Conservation (phyloP, 352 stramenopile genomes). For the Pythium coloratum region DNA sequence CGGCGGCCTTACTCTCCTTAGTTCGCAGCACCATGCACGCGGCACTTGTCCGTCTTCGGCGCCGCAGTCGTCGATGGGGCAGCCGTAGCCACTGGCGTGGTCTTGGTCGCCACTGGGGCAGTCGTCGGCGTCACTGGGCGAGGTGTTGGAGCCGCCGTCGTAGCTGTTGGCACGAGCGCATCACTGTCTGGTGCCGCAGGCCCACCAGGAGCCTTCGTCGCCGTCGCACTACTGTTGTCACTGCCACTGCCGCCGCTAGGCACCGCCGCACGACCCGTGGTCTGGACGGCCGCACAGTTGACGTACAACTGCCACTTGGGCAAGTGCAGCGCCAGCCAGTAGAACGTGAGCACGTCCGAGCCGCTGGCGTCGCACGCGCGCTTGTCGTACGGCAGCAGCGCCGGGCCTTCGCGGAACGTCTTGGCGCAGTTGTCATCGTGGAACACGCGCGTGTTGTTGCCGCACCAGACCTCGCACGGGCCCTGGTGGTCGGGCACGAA, state of each 20-base stretch:
- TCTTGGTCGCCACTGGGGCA: background rate
- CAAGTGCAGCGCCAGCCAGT: slow-evolving; percentile 41
- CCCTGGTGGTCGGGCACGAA: slow-evolving; percentile 31
- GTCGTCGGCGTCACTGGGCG: background rate
- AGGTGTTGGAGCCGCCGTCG: background rate
- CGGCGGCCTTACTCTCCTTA: background rate
- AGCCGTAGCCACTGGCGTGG: background rate
- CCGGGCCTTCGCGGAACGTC: slow-evolving; percentile 19
- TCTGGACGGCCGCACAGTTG: slow-evolving; percentile 36
- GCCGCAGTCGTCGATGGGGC: background rate
- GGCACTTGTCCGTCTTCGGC: background rate
- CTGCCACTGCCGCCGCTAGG: background rate
- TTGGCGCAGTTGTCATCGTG: slow-evolving; percentile 39
- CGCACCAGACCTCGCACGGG: slow-evolving; percentile 49
- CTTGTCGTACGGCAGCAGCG: slow-evolving; percentile 38
- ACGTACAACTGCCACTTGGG: slow-evolving; percentile 48
- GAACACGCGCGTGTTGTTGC: slow-evolving; percentile 39
- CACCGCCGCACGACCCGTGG: background rate
- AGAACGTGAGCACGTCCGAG: slow-evolving; percentile 36
- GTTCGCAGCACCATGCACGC: background rate
- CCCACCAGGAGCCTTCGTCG: background rate
- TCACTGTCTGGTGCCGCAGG: background rate
- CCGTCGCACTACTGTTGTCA: background rate
- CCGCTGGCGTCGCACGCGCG: slow-evolving; percentile 26
- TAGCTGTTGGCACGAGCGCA: background rate